Evolutionary conservation across 495 filamentous ascomycete species (phyloP).

Genomic region (Neurospora pannonica): DNA sequence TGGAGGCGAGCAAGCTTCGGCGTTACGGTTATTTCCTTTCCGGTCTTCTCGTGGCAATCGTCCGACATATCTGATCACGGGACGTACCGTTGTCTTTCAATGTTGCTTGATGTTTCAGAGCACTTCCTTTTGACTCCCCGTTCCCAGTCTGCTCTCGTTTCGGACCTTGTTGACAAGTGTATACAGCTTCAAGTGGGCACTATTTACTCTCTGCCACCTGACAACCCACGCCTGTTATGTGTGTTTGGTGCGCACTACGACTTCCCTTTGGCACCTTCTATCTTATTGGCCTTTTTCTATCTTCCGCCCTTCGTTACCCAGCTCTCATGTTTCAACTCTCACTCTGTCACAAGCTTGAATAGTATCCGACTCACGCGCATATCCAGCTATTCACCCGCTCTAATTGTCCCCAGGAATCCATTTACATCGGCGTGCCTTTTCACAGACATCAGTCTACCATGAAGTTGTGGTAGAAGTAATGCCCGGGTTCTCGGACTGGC

Average conservation of each 20-base stretch:
- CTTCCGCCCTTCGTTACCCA: not conserved
- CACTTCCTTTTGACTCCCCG: not conserved
- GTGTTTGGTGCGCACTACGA: not conserved
- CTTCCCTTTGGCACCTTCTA: not conserved
- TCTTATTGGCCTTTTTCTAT: not conserved
- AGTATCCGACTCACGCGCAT: not conserved
- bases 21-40: not conserved
- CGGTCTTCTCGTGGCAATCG: not conserved
- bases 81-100: not conserved
- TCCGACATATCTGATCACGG: not conserved
- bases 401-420: not conserved
- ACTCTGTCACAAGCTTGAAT: not conserved
- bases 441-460: too few relatives aligned
- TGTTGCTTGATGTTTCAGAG: not conserved
- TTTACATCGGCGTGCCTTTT: not conserved
- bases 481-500: not conserved
- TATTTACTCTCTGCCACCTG: not conserved
- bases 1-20: not conserved
- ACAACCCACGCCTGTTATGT: not conserved
- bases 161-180: not conserved
- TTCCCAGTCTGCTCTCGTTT: not conserved
- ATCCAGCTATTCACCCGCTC: not conserved
- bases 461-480: not conserved
- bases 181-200: not conserved
- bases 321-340: not conserved